phyloP scores from a whole-genome alignment of 2,329 filamentous ascomycete genomes.

The Chrysoporthe austroafricana region DNA sequence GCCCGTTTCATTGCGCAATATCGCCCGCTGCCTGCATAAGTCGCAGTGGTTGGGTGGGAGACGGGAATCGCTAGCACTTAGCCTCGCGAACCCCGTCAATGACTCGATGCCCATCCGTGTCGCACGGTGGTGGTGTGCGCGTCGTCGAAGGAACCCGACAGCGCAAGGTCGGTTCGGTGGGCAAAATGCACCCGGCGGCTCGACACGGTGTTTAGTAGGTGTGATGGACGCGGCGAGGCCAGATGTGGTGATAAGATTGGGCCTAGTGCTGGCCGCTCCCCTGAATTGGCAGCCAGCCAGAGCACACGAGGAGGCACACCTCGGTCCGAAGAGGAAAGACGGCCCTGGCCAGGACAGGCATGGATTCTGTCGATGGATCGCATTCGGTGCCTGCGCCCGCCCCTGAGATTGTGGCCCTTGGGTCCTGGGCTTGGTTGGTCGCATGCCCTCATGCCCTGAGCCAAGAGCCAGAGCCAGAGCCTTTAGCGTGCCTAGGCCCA shows the following conservation, averaged over 20 bases:
- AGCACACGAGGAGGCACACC: not conserved
- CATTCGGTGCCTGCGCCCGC: constrained; percentile 3
- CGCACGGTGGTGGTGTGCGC: too few species aligned
- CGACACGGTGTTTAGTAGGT: too few species aligned
- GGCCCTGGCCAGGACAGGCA: not conserved
- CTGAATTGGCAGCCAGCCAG: constrained; percentile 5
- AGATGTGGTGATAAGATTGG: not conserved
- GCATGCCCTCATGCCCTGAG: not conserved
- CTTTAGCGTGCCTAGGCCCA: too few species aligned
- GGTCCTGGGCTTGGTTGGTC: not conserved
- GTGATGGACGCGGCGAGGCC: not conserved
- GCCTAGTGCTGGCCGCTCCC: not conserved
- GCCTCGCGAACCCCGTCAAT: not conserved
- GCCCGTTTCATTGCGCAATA: constrained; percentile 18
- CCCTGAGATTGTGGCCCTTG: constrained; percentile 3
- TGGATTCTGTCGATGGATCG: not conserved
- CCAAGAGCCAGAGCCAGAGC: not conserved
- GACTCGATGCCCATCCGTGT: not conserved
- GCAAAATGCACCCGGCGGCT: too few species aligned
- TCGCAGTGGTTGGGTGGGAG: not conserved
- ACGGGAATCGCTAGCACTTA: not conserved
- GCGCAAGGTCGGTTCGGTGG: too few species aligned
- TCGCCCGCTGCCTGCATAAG: constrained; percentile 1
- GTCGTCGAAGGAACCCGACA: too few species aligned
- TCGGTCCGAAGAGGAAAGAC: not conserved